Evolutionary conservation across 495 filamentous ascomycete species (phyloP).

Genomic region (Neurospora sp.): DNA sequence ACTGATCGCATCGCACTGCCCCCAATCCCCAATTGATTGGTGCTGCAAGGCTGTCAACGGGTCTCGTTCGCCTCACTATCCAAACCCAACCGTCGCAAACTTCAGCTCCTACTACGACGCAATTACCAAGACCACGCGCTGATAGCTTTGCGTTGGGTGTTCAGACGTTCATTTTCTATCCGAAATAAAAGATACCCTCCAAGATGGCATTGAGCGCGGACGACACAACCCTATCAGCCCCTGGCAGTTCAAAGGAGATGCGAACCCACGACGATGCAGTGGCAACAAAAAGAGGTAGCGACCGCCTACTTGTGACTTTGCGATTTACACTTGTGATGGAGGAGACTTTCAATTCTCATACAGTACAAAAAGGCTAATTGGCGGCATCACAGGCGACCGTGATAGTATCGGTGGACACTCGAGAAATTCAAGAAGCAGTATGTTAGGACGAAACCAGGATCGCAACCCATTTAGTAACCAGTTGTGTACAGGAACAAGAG

Average conservation of each 20-base stretch:
- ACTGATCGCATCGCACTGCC: neutral
- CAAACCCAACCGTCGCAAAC: neutral
- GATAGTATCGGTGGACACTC: conserved; percentile 51
- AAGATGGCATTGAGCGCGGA: conserved; percentile 30
- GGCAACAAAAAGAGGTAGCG: conserved; percentile 45
- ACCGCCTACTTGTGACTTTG: conserved; percentile 51
- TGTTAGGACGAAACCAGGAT: conserved; percentile 55
- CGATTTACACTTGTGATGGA: conserved; percentile 51
- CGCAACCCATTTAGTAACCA: conserved; percentile 51
- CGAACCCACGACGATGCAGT: conserved; percentile 31
- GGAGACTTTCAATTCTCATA: conserved; percentile 47
- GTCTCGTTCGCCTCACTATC: neutral
- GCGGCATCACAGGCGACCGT: conserved; percentile 52
- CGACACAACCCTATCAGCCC: conserved; percentile 23
- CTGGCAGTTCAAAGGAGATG: conserved; percentile 33
- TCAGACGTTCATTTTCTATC: neutral
- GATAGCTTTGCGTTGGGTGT: neutral
- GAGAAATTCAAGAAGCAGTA: conserved; percentile 57
- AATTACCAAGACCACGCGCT: neutral
- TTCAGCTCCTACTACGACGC: neutral
- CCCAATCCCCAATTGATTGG: neutral
- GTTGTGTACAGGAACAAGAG: conserved; percentile 35
- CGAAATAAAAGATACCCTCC: neutral
- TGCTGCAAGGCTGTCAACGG: neutral
- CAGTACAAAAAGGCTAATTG: conserved; percentile 53